A percentile compares a stretch with the other conserved stretches of the same genome.
Conservation (phyloP, 164 flowering plant genomes). For the Magnolia changhungtana region DNA sequence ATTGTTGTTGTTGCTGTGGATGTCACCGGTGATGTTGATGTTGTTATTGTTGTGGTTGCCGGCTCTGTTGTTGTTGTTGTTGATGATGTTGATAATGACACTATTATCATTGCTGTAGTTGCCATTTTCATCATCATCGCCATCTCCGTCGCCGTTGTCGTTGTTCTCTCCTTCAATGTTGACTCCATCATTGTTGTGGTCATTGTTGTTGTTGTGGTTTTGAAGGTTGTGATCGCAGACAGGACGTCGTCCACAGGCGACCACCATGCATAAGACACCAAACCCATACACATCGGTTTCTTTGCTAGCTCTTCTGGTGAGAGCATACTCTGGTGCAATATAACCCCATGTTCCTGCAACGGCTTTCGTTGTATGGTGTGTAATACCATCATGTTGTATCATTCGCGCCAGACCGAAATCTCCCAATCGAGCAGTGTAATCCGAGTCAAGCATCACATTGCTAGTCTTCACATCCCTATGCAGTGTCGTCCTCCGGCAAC, state of each 20-base stretch:
- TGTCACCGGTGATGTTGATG: no score
- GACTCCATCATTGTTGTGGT: not conserved
- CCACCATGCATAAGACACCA: slow-evolving; percentile 23
- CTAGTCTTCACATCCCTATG: slow-evolving; percentile 32
- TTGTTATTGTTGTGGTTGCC: no score
- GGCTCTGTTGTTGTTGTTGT: no score
- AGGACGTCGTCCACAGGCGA: slow-evolving; percentile 34
- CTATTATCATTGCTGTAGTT: no score
- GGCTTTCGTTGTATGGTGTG: slow-evolving; percentile 26
- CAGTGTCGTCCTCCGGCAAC: slow-evolving; percentile 18
- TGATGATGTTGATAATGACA: no score
- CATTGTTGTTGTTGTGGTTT: not conserved
- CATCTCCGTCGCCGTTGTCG: no score
- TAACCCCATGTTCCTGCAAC: slow-evolving; percentile 40
- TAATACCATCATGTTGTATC: slow-evolving; percentile 17
- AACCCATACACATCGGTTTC: slow-evolving; percentile 15
- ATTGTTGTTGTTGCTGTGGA: not conserved
- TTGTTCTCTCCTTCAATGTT: no score
- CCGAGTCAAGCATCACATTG: slow-evolving; percentile 29
- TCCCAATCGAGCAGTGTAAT: slow-evolving; percentile 23
- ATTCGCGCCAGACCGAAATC: slow-evolving; percentile 33
- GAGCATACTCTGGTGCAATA: slow-evolving; percentile 10
- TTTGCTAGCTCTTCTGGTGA: slow-evolving; percentile 2
- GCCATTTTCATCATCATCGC: no score
- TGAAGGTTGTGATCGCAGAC: no score